Base-by-base conservation (phyloP, 257 asterid genomes). In the Solanum lignicaule region DNA sequence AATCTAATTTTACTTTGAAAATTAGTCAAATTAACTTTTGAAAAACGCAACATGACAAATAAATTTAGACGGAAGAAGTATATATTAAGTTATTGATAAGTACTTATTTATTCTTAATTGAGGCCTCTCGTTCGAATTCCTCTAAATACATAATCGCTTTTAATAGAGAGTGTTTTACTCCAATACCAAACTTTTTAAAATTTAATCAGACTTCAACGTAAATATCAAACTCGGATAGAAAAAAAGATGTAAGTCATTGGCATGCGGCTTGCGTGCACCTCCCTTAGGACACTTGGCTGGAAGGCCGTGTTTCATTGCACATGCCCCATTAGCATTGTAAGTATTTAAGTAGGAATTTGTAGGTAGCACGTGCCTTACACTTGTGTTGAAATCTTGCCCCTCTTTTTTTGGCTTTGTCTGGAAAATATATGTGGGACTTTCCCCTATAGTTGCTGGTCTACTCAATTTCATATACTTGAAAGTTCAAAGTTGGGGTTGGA, bases 291-390 rank as follows among this genome's bases (percentile, higher is more conserved):
- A 90, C 92, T 41, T 88, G 88, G 58, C 39, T 39, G 6, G 4
- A n/a, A 79, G 55, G 62, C 88, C 91, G 88, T 72, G 87, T 85
- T 86, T 58, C 73, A 25, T 84, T 89, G 87, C 91, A 90, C 92
- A 90, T 90, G 92, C 88, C 7, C 41, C 33, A 35, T 84, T 36
- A 3, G 13, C 66, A 75, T 23, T 69, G 23, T 10, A 5, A 6
- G 84, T 27, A 14, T 3, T 7, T 4, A 25, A 79, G 85, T 79
- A 79, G 85, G 86, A 60, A 88, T 39, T 35, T 15, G 72, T 85
- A 65, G 89, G 85, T 66, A 33, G 90, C 88, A 81, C 90, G 86
- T 90, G 90, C 87, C 72, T 81, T 86, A 12, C 55, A 46, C 75
- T 18, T 27, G 6, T 74, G 52, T 79, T 79, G 85, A 79, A 79